Conservation (phyloP, 768 basidiomycete species). For the Mrakia blollopis region DNA sequence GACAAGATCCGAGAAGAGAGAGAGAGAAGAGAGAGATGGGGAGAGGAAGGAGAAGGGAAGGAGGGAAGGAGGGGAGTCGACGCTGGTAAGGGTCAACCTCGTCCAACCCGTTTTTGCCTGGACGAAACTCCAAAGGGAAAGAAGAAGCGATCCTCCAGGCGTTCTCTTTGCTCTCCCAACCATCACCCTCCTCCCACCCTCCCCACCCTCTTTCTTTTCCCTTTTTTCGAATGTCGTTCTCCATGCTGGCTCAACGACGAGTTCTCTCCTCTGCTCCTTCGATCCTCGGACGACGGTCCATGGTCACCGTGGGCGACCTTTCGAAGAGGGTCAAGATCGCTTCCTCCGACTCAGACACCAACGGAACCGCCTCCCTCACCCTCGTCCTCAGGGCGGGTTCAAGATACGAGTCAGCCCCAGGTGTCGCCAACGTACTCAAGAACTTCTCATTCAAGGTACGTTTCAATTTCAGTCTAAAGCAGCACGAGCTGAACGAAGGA, state of each 20-base stretch:
- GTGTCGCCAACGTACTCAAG: constrained; percentile 90
- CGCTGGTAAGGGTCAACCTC: background rate
- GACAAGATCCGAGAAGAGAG: background rate
- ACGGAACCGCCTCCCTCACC: constrained; percentile 75
- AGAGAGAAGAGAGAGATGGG: background rate
- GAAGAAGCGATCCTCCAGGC: too few species aligned
- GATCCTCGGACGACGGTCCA: constrained; percentile 10
- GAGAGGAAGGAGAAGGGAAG: background rate
- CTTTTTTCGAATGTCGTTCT: background rate
- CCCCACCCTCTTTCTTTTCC: background rate
- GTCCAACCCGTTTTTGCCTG: background rate
- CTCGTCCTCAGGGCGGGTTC: constrained; percentile 89
- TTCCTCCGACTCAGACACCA: constrained; percentile 50
- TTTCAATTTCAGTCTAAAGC: background rate
- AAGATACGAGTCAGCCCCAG: constrained; percentile 79
- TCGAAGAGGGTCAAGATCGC: constrained; percentile 28
- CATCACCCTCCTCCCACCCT: background rate
- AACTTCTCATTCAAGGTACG: constrained; percentile 98
- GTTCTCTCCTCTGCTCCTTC: constrained; percentile 1
- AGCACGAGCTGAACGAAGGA: background rate
- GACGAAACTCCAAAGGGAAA: background rate
- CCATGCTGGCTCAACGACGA: constrained; percentile 13
- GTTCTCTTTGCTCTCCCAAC: too few species aligned
- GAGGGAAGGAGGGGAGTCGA: background rate
- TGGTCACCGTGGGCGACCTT: constrained; percentile 22